phyloP scores from a whole-genome alignment of 805 yeast genomes.

The Candida nitratophila region DNA sequence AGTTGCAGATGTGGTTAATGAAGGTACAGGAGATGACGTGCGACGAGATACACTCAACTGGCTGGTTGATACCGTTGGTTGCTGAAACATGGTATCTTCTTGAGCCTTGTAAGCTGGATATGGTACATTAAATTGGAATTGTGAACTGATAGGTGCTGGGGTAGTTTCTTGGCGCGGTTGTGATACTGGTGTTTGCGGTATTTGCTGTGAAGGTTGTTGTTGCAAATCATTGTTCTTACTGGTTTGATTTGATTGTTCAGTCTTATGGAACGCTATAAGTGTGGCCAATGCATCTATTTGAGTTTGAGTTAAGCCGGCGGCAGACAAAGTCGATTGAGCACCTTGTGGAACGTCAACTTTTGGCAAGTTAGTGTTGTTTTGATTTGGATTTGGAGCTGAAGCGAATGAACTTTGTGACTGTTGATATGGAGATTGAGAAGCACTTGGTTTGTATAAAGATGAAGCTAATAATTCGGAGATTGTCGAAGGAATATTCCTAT shows the following conservation, averaged over 20 bases:
- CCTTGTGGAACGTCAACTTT: slow-evolving; percentile 67
- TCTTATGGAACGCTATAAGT: slow-evolving; percentile 58
- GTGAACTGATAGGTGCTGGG: too few species aligned
- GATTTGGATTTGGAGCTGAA: not conserved
- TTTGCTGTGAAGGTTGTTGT: too few species aligned
- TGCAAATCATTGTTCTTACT: too few species aligned
- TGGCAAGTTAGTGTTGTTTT: slow-evolving; percentile 31
- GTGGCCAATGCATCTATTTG: slow-evolving; percentile 73
- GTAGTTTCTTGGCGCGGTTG: slow-evolving; percentile 3
- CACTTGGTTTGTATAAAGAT: not conserved
- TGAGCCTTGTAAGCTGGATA: too few species aligned
- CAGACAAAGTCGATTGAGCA: slow-evolving; percentile 53
- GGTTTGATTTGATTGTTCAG: slow-evolving; percentile 8
- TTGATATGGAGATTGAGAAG: not conserved
- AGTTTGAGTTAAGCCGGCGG: slow-evolving; percentile 59
- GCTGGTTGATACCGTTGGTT: not conserved
- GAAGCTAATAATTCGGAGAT: not conserved
- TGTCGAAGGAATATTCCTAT: not conserved
- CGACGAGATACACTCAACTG: too few species aligned
- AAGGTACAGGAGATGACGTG: not conserved
- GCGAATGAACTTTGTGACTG: not conserved
- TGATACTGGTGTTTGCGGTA: not conserved
- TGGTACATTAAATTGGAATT: too few species aligned
- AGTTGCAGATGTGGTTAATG: not conserved
- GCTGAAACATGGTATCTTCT: not conserved